A percentile compares a stretch with the other conserved stretches of the same genome.
phyloP scores from a whole-genome alignment of 1,284 basidiomycete species.

The Exobasidium rhododendri region DNA sequence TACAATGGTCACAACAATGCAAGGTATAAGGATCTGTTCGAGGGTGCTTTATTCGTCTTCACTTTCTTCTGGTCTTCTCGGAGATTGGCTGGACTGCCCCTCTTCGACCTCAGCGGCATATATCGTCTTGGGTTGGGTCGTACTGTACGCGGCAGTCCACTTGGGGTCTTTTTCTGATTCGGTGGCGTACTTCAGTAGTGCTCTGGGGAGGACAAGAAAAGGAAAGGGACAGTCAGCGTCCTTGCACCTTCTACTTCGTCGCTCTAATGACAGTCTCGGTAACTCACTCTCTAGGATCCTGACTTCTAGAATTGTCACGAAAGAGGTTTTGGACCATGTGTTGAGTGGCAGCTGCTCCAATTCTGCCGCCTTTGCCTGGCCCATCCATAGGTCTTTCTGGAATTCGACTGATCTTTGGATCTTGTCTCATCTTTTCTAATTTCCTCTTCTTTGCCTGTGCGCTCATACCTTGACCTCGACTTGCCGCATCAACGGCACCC shows the following conservation, averaged over 20 bases:
- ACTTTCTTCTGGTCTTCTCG: too few species aligned
- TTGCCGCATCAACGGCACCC: constrained; percentile 55
- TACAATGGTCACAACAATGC: neutral
- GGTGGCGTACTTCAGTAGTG: constrained; percentile 86
- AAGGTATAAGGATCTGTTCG: too few species aligned
- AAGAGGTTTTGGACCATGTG: constrained; percentile 91
- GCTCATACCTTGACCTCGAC: constrained; percentile 18
- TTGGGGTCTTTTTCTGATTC: constrained; percentile 70
- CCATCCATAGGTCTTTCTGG: constrained; percentile 74
- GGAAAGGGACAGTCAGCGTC: neutral
- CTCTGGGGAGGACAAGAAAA: constrained; percentile 52
- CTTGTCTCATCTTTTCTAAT: constrained; percentile 79
- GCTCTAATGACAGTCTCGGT: neutral
- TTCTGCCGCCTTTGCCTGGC: constrained; percentile 83
- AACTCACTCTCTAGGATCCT: constrained; percentile 72
- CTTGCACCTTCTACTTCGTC: too few species aligned
- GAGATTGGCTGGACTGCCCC: too few species aligned
- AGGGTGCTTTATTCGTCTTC: constrained; percentile 21
- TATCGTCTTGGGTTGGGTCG: constrained; percentile 40
- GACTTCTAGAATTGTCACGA: constrained; percentile 55
- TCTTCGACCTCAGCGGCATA: constrained; percentile 21
- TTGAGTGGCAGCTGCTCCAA: constrained; percentile 91
- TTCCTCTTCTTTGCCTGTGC: constrained; percentile 68
- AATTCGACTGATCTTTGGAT: constrained; percentile 63
- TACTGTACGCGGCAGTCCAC: constrained; percentile 72